Evolutionary conservation across 257 asterid species (phyloP), one percentile per base, ranked within the genome.

Genomic region (Solanum bukasovii): DNA sequence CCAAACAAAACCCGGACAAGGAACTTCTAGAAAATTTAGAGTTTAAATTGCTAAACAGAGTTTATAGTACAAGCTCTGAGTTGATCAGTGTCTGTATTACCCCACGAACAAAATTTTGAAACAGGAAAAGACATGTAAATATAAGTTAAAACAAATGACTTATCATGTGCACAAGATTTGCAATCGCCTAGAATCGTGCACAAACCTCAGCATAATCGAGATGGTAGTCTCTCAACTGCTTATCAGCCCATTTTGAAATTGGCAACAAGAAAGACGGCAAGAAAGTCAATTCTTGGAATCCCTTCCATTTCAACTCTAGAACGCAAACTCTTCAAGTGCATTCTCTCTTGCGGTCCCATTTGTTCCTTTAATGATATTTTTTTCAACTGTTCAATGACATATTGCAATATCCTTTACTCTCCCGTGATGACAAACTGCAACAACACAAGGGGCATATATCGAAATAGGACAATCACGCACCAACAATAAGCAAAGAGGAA

Each of bases 361-460:
- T 97, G 98, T 91, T 97, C 99, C 95, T 94, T 97, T 81, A 95
- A 84, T 65, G 99, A 98, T 90, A 97, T 93, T 92, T 92, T 97
- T 92, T 95, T 97, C 92, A 97, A 93, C 90, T 95, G 98, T 33
- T 92, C 92, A 84, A 97, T 94, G 88, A 98, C 94, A 93, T 92
- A 93, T 89, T 89, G 95, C 91, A 97, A 89, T 83, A 96, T 88
- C 85, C 94, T 97, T 91, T 90, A 95, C 90, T 97, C 99, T 84
- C 96, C 92, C 25, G 98, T 97, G 87, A 96, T 91, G 91, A 95
- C 95, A 94, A 94, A 97, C 99, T 97, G 92, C 89, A 90, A 89
- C 40, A 86, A 42, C 23, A 71, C 42, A 71, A 71, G 65, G 38
- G 84, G 25, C 52, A 84, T 86, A 90, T 40, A 38, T 56, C 34